Percentiles rank a stretch among this genome's conserved stretches.
These are phyloP conservation scores for Penicillium sp. DNA, from an alignment of 2,329 filamentous ascomycete genomes.

Conservation along the genomic window DNA sequence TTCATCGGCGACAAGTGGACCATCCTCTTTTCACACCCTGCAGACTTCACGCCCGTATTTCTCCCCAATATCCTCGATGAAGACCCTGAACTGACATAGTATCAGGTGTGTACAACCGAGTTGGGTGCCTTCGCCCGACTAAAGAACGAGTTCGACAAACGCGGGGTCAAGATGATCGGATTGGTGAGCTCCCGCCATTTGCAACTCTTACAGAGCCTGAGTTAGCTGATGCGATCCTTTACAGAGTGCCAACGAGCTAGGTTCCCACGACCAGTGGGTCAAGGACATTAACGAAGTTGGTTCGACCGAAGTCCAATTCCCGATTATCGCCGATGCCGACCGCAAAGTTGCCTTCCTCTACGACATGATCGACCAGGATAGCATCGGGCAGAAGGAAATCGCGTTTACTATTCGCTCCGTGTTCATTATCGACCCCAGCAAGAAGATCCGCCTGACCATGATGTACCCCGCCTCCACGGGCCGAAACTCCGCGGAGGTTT, in stretches of 20 bases:
- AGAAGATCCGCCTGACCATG: slow-evolving; percentile 88
- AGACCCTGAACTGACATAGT: neutral
- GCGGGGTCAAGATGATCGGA: slow-evolving; percentile 83
- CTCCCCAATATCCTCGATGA: neutral
- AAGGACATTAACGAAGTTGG: slow-evolving; percentile 76
- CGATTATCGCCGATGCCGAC: slow-evolving; percentile 74
- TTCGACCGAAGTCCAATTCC: slow-evolving; percentile 62
- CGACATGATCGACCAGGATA: slow-evolving; percentile 78
- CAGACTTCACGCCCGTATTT: slow-evolving; percentile 80
- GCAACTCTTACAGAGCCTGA: neutral
- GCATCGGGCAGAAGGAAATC: slow-evolving; percentile 69
- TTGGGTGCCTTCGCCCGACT: slow-evolving; percentile 87
- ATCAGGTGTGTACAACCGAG: slow-evolving; percentile 68
- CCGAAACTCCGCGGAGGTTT: slow-evolving; percentile 70
- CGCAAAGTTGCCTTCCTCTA: slow-evolving; percentile 67
- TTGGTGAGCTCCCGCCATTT: slow-evolving; percentile 42
- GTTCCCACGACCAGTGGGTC: slow-evolving; percentile 81
- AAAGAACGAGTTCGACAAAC: slow-evolving; percentile 75
- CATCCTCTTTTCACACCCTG: slow-evolving; percentile 61
- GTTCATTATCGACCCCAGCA: slow-evolving; percentile 88
- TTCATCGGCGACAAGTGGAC: slow-evolving; percentile 61
- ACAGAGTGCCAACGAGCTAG: slow-evolving; percentile 69
- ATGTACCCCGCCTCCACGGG: slow-evolving; percentile 87
- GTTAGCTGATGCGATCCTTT: neutral
- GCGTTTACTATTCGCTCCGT: slow-evolving; percentile 92